Conservation (phyloP, 1,284 basidiomycete genomes). For the Kwoniella shivajii region DNA sequence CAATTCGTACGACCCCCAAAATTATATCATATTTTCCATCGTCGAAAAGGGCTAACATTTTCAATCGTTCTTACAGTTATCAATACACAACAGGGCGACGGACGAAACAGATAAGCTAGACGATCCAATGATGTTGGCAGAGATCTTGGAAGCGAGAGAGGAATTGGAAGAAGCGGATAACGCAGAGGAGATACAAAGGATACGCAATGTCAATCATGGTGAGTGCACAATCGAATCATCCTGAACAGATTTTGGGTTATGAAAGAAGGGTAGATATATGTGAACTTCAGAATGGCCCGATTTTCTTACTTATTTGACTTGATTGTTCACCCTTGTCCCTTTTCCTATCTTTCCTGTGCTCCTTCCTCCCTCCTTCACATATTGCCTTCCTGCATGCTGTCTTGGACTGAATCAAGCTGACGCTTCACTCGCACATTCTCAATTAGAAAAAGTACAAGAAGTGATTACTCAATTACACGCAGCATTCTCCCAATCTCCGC, state of each 20-base stretch:
- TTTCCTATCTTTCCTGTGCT: not conserved
- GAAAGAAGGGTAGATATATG: too few species aligned
- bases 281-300: too few species aligned
- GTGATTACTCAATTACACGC: conserved; percentile 59
- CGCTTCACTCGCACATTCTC: not conserved
- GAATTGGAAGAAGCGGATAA: conserved; percentile 67
- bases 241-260: not conserved
- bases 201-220: conserved; percentile 68
- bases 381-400: too few species aligned
- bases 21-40: too few species aligned
- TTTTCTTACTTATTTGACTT: not conserved
- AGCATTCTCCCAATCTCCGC: conserved; percentile 58
- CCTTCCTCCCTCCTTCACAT: not conserved
- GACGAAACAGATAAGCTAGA: conserved; percentile 75
- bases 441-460: conserved; percentile 61
- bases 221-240: conserved; percentile 43
- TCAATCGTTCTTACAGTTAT: too few species aligned
- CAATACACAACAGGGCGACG: conserved; percentile 63
- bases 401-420: too few species aligned
- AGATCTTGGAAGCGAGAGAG: conserved; percentile 82
- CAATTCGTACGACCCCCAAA: too few species aligned
- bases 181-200: conserved; percentile 59
- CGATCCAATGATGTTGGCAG: conserved; percentile 71
- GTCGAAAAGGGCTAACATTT: too few species aligned
- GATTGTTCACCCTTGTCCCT: not conserved